Conservation (phyloP, 2,329 filamentous ascomycete genomes). For the Fusarium fracticaudum region DNA sequence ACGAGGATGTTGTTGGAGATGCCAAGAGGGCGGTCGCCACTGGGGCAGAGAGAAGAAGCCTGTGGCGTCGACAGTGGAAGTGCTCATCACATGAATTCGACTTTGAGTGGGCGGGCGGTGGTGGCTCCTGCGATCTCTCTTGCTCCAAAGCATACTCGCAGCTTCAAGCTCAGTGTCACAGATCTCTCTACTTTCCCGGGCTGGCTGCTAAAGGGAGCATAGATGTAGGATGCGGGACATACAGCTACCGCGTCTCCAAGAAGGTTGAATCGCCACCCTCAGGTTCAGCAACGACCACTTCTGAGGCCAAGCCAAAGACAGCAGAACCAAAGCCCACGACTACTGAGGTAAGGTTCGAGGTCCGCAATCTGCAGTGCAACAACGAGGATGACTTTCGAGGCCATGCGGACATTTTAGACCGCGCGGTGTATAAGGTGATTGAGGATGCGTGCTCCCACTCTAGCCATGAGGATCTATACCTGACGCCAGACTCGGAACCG, state of each 20-base stretch:
- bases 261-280: neutral
- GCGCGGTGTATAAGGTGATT: neutral
- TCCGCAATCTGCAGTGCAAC: neutral
- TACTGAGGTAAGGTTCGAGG: neutral
- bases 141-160: neutral
- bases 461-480: accelerated
- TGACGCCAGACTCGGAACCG: neutral
- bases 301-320: neutral
- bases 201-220: neutral
- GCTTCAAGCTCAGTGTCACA: neutral
- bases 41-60: neutral
- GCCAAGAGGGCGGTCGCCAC: neutral
- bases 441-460: neutral
- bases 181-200: neutral
- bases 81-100: neutral
- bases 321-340: neutral
- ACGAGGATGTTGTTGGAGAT: neutral
- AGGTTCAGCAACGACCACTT: too few relatives aligned
- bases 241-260: neutral
- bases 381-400: neutral
- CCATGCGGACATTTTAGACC: accelerated
- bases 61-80: neutral
- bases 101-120: neutral
- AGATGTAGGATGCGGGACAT: neutral
- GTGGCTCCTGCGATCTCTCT: neutral